Evolutionary conservation across 2,329 filamentous ascomycete genomes (phyloP).

Genomic region (Metarhizium humberi): DNA sequence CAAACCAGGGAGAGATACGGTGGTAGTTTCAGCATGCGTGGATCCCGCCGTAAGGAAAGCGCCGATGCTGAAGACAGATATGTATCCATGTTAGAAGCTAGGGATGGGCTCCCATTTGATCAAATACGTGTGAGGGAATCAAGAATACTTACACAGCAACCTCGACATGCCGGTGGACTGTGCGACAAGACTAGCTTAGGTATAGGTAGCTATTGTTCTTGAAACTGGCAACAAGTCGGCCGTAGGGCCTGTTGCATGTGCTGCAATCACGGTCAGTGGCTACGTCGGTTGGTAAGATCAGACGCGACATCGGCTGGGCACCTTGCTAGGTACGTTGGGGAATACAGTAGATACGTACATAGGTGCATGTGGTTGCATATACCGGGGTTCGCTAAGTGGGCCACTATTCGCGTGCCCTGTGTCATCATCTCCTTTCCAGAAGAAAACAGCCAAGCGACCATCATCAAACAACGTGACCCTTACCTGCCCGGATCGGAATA

Average conservation of each 20-base stretch:
- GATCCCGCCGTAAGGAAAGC: constrained; percentile 67
- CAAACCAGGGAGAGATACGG: constrained; percentile 81
- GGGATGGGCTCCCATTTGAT: background rate
- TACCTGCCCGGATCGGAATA: background rate
- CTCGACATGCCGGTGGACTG: constrained; percentile 35
- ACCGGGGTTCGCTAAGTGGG: background rate
- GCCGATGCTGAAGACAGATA: constrained; percentile 39
- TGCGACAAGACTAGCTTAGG: background rate
- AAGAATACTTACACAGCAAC: constrained; percentile 37
- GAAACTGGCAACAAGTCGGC: background rate
- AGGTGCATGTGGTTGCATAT: background rate
- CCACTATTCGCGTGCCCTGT: background rate
- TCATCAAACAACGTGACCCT: too few relatives aligned
- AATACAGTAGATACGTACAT: too few relatives aligned
- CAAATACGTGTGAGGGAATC: background rate
- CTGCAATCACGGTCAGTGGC: too few relatives aligned
- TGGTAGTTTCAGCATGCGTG: constrained; percentile 71
- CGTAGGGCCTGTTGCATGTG: background rate
- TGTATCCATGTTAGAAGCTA: background rate
- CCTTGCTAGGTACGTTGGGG: too few relatives aligned
- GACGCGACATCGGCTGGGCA: background rate
- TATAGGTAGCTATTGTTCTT: background rate
- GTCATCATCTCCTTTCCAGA: too few relatives aligned
- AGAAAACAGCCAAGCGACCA: too few relatives aligned
- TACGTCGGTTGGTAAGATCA: background rate